Evolutionary conservation across 371 early-diverging fungal genomes (phyloP).

Genomic region (Rhizomucor miehei): DNA sequence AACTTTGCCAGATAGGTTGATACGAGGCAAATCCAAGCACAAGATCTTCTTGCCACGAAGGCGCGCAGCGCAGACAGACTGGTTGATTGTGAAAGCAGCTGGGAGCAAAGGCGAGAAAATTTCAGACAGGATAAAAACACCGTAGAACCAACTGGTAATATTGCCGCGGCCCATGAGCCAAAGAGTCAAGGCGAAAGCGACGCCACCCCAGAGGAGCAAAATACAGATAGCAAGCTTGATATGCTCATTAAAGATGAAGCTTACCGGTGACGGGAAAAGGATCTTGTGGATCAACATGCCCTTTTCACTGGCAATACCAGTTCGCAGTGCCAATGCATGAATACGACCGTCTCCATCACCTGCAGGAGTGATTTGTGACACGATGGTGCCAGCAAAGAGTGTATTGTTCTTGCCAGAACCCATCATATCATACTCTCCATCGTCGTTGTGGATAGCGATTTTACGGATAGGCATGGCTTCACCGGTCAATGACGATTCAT

Average conservation of each 20-base stretch:
- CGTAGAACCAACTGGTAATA: slow-evolving; percentile 59
- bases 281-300: slow-evolving; percentile 80
- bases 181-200: slow-evolving; percentile 49
- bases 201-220: slow-evolving; percentile 61
- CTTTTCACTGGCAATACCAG: slow-evolving; percentile 74
- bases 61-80: slow-evolving; percentile 66
- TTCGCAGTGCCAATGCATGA: slow-evolving; percentile 60
- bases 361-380: slow-evolving; percentile 42
- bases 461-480: slow-evolving; percentile 89
- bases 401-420: slow-evolving; percentile 49
- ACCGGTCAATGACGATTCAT: slow-evolving; percentile 81
- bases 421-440: slow-evolving; percentile 25
- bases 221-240: slow-evolving; percentile 63
- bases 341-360: slow-evolving; percentile 11
- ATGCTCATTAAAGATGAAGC: slow-evolving; percentile 73
- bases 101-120: slow-evolving; percentile 67
- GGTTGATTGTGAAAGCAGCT: slow-evolving; percentile 69
- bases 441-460: slow-evolving; percentile 54
- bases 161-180: slow-evolving; percentile 52
- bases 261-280: slow-evolving; percentile 60
- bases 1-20: slow-evolving; percentile 85
- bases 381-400: slow-evolving; percentile 62
- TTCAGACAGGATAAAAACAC: slow-evolving; percentile 63
- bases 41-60: slow-evolving; percentile 57
- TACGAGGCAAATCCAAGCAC: slow-evolving; percentile 73